phyloP scores from a whole-genome alignment of 345 rosid genomes.

The Rhizophora apiculata region DNA sequence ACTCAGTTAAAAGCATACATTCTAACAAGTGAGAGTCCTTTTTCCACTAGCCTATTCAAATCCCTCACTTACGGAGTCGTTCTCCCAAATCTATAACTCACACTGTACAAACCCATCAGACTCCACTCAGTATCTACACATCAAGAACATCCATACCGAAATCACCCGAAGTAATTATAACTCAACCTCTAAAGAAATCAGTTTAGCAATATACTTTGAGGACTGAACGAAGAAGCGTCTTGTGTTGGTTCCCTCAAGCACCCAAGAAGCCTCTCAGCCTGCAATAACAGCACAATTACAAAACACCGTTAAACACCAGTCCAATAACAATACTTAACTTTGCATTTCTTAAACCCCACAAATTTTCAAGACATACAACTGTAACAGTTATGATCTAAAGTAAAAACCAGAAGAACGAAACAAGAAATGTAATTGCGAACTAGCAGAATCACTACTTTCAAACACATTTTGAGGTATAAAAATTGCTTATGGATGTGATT shows the following conservation, averaged over 20 bases:
- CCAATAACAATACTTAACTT: background rate
- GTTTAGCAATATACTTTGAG: conserved; percentile 22
- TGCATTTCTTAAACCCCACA: too few relatives aligned
- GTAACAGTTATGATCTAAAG: too few relatives aligned
- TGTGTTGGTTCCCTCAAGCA: conserved; percentile 70
- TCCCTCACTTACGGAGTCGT: conserved; percentile 10
- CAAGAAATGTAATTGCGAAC: background rate
- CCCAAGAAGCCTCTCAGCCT: conserved; percentile 91
- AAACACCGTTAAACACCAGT: background rate
- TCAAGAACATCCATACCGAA: conserved; percentile 26
- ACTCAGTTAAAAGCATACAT: conserved; percentile 26
- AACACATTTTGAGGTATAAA: too few relatives aligned
- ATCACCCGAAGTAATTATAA: conserved; percentile 14
- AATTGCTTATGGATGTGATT: too few relatives aligned
- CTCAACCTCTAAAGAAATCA: conserved; percentile 16
- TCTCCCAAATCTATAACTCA: conserved; percentile 28
- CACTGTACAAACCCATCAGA: conserved; percentile 39
- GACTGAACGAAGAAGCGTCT: conserved; percentile 53
- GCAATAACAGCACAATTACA: conserved; percentile 22
- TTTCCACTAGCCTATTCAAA: conserved; percentile 23
- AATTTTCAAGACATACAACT: too few relatives aligned
- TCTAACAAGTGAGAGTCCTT: conserved; percentile 42
- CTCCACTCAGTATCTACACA: conserved; percentile 12
- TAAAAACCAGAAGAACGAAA: background rate
- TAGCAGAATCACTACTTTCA: too few relatives aligned